A percentile compares a stretch with the other conserved stretches of the same genome.
These are phyloP conservation scores for Rhizomucor pusillus DNA, from an alignment of 371 early-diverging fungal genomes.

Conservation along the genomic window DNA sequence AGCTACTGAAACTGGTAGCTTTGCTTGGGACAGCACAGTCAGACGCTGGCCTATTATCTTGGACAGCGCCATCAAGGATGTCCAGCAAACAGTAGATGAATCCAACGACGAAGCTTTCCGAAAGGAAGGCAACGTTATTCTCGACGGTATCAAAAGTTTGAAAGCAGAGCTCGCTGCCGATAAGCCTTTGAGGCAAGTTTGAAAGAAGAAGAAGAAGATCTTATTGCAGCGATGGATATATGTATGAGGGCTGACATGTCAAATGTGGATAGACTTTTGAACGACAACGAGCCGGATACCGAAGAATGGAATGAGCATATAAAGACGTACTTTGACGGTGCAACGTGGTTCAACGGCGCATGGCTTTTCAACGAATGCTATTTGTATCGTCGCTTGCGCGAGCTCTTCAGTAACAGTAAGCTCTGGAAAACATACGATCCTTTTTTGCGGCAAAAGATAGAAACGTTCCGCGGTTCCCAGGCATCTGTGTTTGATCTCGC, in stretches of 20 bases:
- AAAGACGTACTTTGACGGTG: conserved; percentile 41
- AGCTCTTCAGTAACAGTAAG: conserved; percentile 53
- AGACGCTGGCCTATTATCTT: conserved; percentile 84
- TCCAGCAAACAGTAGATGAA: conserved; percentile 46
- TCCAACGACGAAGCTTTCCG: conserved; percentile 15
- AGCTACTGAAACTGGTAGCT: conserved; percentile 63
- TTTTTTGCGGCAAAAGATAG: conserved; percentile 70
- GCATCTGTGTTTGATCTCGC: conserved; percentile 66
- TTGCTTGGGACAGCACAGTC: conserved; percentile 76
- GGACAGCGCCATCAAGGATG: conserved; percentile 67
- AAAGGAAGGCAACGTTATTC: conserved; percentile 66
- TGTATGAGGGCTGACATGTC: neutral
- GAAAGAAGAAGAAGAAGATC: neutral
- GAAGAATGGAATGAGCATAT: conserved; percentile 65
- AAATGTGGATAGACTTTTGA: conserved; percentile 41
- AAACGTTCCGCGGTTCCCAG: conserved; percentile 65
- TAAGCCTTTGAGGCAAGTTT: conserved; percentile 52
- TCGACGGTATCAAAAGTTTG: conserved; percentile 56
- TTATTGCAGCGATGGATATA: neutral
- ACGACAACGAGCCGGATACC: conserved; percentile 59
- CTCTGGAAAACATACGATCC: conserved; percentile 73
- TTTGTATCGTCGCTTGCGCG: conserved; percentile 75
- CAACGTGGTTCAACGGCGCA: conserved; percentile 70
- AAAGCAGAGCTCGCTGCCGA: conserved; percentile 70
- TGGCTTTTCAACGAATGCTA: conserved; percentile 85